A percentile compares a stretch with the other conserved stretches of the same genome.
These are phyloP conservation scores for Sideroxylon spinosum DNA, from an alignment of 179 eudicot genomes.

Conservation along the genomic window DNA sequence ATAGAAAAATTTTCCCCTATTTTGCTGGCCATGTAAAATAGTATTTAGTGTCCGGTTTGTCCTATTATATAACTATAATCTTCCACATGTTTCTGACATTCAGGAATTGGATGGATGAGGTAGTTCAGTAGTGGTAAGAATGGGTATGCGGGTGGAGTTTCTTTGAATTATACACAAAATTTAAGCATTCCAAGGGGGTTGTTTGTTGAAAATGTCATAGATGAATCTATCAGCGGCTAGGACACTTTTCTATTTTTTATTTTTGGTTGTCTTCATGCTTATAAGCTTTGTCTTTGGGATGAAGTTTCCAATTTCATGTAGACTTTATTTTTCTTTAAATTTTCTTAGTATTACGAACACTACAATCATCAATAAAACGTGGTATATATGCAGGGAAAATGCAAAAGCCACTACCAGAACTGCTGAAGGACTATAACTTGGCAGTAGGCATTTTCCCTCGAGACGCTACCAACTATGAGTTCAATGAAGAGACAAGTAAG, in stretches of 20 bases:
- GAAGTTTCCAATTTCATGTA: not conserved
- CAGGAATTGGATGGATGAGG: not conserved
- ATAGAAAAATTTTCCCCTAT: not conserved
- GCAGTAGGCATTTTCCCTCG: conserved; percentile 86
- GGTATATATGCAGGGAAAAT: conserved; percentile 53
- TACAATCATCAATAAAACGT: not conserved
- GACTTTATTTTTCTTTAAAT: not conserved
- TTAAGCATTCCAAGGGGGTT: not conserved
- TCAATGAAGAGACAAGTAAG: conserved; percentile 73
- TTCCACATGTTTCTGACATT: not conserved
- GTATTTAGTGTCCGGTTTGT: not conserved
- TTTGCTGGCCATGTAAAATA: not conserved
- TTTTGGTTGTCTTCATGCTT: not conserved
- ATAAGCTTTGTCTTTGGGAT: not conserved
- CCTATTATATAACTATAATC: not conserved
- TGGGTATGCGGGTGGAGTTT: not conserved
- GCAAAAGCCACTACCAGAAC: conserved; percentile 83
- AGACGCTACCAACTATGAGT: conserved; percentile 93
- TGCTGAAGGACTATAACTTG: conserved; percentile 74
- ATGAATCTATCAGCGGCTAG: not conserved
- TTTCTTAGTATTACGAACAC: not conserved
- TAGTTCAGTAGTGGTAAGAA: not conserved
- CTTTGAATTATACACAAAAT: not conserved
- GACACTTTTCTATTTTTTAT: not conserved
- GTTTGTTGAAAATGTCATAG: not conserved